Conservation (phyloP, 306 rosid species). For the Morella rubra region DNA sequence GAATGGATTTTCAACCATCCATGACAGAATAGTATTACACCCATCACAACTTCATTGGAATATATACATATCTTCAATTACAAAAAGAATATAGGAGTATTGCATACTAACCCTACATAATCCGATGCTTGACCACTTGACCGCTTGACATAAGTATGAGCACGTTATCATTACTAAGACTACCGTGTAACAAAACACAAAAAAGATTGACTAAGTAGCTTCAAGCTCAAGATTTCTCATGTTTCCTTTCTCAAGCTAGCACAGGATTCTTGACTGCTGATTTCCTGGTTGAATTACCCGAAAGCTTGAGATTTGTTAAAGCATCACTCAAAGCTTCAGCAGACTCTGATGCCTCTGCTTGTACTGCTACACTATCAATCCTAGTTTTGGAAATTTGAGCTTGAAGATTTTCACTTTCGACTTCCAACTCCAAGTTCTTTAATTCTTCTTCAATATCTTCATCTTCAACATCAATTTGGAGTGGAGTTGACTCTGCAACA, state of each 20-base stretch:
- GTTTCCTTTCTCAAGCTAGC: conserved; percentile 19
- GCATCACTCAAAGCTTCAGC: conserved; percentile 43
- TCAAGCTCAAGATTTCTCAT: conserved; percentile 35
- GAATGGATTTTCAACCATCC: neutral
- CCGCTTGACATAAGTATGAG: neutral
- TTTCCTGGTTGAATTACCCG: conserved; percentile 33
- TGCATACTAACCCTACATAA: neutral
- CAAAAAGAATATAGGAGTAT: neutral
- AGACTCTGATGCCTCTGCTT: conserved; percentile 34
- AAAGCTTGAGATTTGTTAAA: conserved; percentile 64
- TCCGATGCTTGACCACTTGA: neutral
- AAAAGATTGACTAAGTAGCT: conserved; percentile 30
- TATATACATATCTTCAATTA: neutral
- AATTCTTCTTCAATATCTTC: conserved; percentile 85
- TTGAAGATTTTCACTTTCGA: conserved; percentile 34
- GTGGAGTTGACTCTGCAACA: conserved; percentile 51
- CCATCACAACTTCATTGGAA: neutral
- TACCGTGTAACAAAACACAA: too few species aligned
- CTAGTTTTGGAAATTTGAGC: conserved; percentile 22
- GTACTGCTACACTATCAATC: conserved; percentile 22
- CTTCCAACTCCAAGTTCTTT: conserved; percentile 58
- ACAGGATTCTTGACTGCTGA: conserved; percentile 17
- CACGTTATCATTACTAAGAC: neutral
- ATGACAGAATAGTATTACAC: neutral
- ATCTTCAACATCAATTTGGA: conserved; percentile 47